phyloP scores from a whole-genome alignment of 441 rosid genomes.

The Flueggea neowawraea region DNA sequence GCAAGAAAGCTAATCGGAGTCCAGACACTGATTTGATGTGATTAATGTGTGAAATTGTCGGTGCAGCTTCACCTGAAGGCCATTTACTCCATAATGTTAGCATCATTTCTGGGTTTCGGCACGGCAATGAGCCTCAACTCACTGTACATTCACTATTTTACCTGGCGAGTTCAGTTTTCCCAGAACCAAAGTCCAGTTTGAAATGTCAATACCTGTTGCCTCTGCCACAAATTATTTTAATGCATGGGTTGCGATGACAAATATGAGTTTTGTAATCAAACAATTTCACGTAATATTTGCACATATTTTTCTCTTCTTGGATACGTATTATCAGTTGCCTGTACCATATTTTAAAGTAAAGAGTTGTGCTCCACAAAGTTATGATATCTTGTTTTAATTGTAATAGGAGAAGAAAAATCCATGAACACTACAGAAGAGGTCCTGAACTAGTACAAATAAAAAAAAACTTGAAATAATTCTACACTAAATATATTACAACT shows the following conservation, averaged over 20 bases:
- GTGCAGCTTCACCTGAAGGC: conserved; percentile 71
- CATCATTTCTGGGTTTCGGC: conserved; percentile 77
- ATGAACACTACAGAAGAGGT: too few species aligned
- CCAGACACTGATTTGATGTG: too few species aligned
- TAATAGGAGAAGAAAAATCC: too few species aligned
- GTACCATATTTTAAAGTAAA: too few species aligned
- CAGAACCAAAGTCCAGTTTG: conserved; percentile 50
- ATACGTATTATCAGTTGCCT: too few species aligned
- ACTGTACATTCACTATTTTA: conserved; percentile 47
- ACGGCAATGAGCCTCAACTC: conserved; percentile 68
- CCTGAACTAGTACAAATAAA: background rate
- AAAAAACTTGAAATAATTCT: background rate
- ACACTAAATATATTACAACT: background rate
- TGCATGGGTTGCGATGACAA: background rate
- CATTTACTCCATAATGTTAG: conserved; percentile 51
- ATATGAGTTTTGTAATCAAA: background rate
- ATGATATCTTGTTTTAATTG: too few species aligned
- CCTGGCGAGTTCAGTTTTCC: conserved; percentile 53
- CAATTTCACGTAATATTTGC: too few species aligned
- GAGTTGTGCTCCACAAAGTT: too few species aligned
- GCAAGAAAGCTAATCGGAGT: too few species aligned
- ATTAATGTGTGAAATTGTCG: conserved; percentile 4
- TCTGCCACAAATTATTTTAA: too few species aligned
- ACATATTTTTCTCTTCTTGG: too few species aligned
- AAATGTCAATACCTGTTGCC: conserved; percentile 9